These are phyloP conservation scores for Ilex paraguariensis DNA, from an alignment of 305 asterid species.

Conservation along the genomic window DNA sequence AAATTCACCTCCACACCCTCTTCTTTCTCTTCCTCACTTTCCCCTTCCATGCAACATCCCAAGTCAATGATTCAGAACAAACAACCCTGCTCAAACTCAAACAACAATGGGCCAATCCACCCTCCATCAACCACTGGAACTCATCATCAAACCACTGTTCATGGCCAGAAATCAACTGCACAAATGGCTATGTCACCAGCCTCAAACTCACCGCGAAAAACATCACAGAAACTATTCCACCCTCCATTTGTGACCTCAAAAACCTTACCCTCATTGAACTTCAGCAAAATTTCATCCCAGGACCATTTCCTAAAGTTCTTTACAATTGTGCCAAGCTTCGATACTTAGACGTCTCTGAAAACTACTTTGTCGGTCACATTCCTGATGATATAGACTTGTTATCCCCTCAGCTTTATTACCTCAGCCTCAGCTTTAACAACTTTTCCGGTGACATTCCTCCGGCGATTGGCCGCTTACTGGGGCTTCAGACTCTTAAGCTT, in stretches of 20 bases:
- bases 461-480: conserved; percentile 38
- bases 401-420: conserved; percentile 32
- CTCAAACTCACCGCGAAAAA: conserved; percentile 18
- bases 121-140: conserved; percentile 57
- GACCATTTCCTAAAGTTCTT: conserved; percentile 48
- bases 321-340: conserved; percentile 60
- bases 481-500: conserved; percentile 38
- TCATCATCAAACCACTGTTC: conserved; percentile 53
- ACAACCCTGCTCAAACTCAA: conserved; percentile 49
- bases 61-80: conserved; percentile 35
- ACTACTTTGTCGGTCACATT: conserved; percentile 42
- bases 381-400: conserved; percentile 48
- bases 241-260: conserved; percentile 56
- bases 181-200: conserved; percentile 35
- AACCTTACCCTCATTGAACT: conserved; percentile 54
- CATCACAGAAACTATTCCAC: conserved; percentile 52
- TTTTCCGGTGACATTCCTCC: conserved; percentile 63
- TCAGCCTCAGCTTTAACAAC: conserved; percentile 41
- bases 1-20: conserved; percentile 14
- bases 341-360: conserved; percentile 56
- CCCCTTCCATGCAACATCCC: conserved; percentile 43
- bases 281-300: conserved; percentile 40
- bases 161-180: conserved; percentile 79
- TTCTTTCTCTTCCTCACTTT: conserved; percentile 26
- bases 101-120: conserved; percentile 49